phyloP scores from a whole-genome alignment of 2,329 filamentous ascomycete genomes.

The Colletotrichum orbiculare region DNA sequence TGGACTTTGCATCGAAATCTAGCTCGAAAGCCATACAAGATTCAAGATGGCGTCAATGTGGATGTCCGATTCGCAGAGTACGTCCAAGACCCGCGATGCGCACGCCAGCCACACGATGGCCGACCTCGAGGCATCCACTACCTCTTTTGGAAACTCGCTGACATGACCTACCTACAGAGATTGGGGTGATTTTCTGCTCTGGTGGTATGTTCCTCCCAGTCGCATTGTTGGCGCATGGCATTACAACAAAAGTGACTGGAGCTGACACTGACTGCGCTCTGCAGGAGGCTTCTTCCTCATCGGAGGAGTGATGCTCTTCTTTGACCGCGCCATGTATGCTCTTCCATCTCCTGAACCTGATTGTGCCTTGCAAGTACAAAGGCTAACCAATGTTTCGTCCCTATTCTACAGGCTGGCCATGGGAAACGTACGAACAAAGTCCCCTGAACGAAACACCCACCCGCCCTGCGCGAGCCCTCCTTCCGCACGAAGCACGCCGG shows the following conservation, averaged over 20 bases:
- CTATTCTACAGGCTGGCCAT: slow-evolving; percentile 80
- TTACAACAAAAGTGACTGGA: not conserved
- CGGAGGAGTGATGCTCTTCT: slow-evolving; percentile 95
- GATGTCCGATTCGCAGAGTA: slow-evolving; percentile 96
- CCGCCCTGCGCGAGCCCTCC: not conserved
- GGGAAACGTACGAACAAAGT: slow-evolving; percentile 80
- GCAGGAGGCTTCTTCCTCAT: slow-evolving; percentile 94
- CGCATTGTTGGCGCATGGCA: slow-evolving; percentile 38
- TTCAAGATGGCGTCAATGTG: slow-evolving; percentile 87
- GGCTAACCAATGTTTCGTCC: slow-evolving; percentile 32
- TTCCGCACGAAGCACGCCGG: too few relatives aligned
- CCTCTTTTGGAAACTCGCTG: slow-evolving; percentile 40
- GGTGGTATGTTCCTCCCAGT: slow-evolving; percentile 76
- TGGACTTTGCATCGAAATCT: not conserved
- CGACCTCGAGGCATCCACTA: slow-evolving; percentile 1
- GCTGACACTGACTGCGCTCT: slow-evolving; percentile 26
- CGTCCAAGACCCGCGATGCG: slow-evolving; percentile 47
- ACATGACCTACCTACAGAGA: slow-evolving; percentile 71
- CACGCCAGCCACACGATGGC: slow-evolving; percentile 4
- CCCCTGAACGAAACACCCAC: not conserved
- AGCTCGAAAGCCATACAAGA: slow-evolving; percentile 43
- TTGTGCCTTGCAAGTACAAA: slow-evolving; percentile 3
- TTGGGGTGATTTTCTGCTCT: slow-evolving; percentile 97
- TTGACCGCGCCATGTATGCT: slow-evolving; percentile 92
- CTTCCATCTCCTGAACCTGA: not conserved